A percentile compares a stretch with the other conserved stretches of the same genome.
Evolutionary conservation across 768 basidiomycete species (phyloP).

Genomic region (Mycena venus): DNA sequence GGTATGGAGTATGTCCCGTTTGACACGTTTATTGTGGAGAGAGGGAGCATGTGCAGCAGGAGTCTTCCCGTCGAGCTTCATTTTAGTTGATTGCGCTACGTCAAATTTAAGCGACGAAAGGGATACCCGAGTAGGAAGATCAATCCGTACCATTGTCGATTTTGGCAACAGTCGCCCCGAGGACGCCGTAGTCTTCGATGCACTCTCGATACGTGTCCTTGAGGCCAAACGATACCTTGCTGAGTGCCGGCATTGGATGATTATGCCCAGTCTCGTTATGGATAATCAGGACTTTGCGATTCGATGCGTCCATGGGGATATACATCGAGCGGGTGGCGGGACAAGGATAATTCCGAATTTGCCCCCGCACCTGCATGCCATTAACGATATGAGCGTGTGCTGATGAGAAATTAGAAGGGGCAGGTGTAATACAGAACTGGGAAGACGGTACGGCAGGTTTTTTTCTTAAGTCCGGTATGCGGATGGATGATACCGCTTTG

Average conservation of each 20-base stretch:
- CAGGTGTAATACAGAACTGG: not conserved
- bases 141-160: not conserved
- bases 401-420: not conserved
- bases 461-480: constrained; percentile 6
- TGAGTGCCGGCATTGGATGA: constrained; percentile 8
- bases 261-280: not conserved
- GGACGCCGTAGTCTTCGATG: not conserved
- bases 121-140: not conserved
- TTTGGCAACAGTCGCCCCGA: not conserved
- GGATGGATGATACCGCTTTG: constrained; percentile 19
- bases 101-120: not conserved
- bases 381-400: constrained; percentile 11
- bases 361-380: not conserved
- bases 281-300: constrained; percentile 11
- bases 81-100: not conserved
- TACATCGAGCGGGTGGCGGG: not conserved
- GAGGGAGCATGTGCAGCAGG: not conserved
- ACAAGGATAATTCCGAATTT: constrained; percentile 1
- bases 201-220: not conserved
- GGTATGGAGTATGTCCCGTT: not conserved
- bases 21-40: no score
- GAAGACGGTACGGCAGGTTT: not conserved
- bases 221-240: not conserved
- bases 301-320: not conserved
- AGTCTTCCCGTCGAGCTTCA: not conserved